These are phyloP conservation scores for Chaetomium sp. DNA, from an alignment of 2,329 filamentous ascomycete species.

Conservation along the genomic window DNA sequence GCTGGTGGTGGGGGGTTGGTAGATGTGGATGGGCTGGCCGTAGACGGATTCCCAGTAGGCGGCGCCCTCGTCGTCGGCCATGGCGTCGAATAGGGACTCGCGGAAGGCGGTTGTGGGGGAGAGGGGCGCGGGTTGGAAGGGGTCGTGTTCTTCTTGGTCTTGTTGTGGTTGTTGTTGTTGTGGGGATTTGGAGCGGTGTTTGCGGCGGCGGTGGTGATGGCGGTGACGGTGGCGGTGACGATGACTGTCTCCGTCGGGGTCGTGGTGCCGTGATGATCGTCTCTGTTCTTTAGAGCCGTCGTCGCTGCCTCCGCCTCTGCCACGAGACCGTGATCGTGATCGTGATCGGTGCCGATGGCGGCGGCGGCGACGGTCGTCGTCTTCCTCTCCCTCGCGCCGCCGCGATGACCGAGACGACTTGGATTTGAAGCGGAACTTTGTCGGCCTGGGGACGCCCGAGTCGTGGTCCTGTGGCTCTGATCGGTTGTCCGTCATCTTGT, in stretches of 20 bases:
- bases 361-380: conserved; percentile 37
- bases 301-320: conserved; percentile 1
- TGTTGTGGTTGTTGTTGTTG: conserved; percentile 39
- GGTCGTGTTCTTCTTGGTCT: conserved; percentile 40
- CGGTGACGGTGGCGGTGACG: conserved; percentile 31
- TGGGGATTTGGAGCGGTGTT: conserved; percentile 47
- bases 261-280: conserved; percentile 5
- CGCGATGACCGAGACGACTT: conserved; percentile 38
- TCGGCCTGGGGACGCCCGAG: conserved; percentile 31
- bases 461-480: neutral
- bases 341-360: neutral
- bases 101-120: conserved; percentile 79
- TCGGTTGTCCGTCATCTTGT: neutral
- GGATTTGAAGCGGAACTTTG: conserved; percentile 49
- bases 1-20: conserved; percentile 47
- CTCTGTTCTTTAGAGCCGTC: neutral
- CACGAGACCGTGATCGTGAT: conserved; percentile 9
- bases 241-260: conserved; percentile 23
- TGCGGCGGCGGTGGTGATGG: conserved; percentile 34
- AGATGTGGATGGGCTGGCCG: conserved; percentile 88
- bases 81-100: conserved; percentile 92
- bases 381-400: conserved; percentile 36
- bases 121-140: conserved; percentile 50
- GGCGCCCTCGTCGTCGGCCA: conserved; percentile 95
- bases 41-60: conserved; percentile 97